Conservation (phyloP, 352 stramenopile species). For the Phytophthora niederhauseri region DNA sequence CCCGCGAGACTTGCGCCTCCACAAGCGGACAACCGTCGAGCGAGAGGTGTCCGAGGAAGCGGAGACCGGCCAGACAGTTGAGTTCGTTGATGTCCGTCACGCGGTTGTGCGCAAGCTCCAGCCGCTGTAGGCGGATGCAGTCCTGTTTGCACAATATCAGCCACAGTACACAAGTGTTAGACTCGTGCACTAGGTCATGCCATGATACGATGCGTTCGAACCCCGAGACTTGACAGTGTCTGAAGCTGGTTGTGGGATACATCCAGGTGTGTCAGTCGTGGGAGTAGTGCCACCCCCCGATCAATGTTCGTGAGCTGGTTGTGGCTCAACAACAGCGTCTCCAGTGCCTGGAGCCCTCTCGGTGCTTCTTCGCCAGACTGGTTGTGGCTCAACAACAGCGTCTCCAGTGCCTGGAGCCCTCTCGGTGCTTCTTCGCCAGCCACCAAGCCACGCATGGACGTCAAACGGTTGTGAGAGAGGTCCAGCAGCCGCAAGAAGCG, state of each 20-base stretch:
- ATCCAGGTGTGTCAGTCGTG: constrained; percentile 60
- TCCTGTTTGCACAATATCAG: constrained; percentile 33
- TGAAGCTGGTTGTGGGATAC: constrained; percentile 62
- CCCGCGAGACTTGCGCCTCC: constrained; percentile 33
- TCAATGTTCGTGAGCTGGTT: constrained; percentile 64
- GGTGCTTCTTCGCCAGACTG: constrained; percentile 14
- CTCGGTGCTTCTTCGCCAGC: constrained; percentile 1
- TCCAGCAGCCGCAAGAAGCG: constrained; percentile 73
- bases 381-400: constrained; percentile 62
- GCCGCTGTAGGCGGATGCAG: constrained; percentile 53
- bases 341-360: constrained; percentile 47
- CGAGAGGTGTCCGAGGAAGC: constrained; percentile 49
- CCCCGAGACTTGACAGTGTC: constrained; percentile 47
- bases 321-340: constrained; percentile 56
- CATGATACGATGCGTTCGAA: constrained; percentile 19
- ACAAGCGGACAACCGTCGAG: constrained; percentile 55
- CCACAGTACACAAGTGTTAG: constrained; percentile 1
- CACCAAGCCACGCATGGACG: constrained; percentile 44
- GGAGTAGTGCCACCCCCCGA: constrained; percentile 41
- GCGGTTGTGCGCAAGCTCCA: constrained; percentile 61
- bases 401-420: constrained; percentile 56
- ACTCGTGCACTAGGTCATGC: background rate
- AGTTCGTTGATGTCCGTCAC: constrained; percentile 67
- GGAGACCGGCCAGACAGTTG: constrained; percentile 53
- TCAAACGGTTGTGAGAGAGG: constrained; percentile 70